phyloP scores from a whole-genome alignment of 768 basidiomycete species.

The Mycena crocata region DNA sequence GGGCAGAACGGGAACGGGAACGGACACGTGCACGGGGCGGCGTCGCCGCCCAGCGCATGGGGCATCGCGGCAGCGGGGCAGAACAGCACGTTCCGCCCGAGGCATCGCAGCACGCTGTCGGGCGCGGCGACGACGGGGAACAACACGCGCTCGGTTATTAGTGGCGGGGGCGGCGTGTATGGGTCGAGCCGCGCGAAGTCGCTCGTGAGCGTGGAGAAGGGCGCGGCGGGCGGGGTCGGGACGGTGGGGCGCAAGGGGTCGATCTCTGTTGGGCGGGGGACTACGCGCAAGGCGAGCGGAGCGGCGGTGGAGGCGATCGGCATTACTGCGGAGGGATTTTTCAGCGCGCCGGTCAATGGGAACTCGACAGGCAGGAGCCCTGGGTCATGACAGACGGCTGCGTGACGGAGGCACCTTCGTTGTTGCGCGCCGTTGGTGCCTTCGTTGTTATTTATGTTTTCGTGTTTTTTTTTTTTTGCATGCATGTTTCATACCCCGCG shows the following conservation, averaged over 20 bases:
- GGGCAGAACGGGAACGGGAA: slow-evolving; percentile 20
- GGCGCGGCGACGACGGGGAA: slow-evolving; percentile 38
- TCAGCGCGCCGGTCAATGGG: slow-evolving; percentile 67
- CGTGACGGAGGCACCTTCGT: no score
- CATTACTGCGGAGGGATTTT: slow-evolving; percentile 84
- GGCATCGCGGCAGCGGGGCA: slow-evolving; percentile 34
- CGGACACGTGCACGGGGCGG: no score
- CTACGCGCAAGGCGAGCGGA: slow-evolving; percentile 71
- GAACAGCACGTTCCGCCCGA: slow-evolving; percentile 47
- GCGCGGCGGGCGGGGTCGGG: slow-evolving; percentile 40
- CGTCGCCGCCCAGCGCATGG: slow-evolving; percentile 54
- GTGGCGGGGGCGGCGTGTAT: slow-evolving; percentile 31
- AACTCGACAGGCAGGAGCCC: slow-evolving; percentile 17
- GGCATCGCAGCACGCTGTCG: slow-evolving; percentile 52
- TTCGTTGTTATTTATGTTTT: not conserved
- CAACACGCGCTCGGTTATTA: slow-evolving; percentile 34
- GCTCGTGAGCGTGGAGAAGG: slow-evolving; percentile 74
- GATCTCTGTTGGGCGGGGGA: slow-evolving; percentile 74
- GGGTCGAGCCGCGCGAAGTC: slow-evolving; percentile 61
- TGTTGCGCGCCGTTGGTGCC: no score
- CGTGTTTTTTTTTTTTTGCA: not conserved
- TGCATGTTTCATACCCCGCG: slow-evolving; percentile 6
- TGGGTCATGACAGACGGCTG: slow-evolving; percentile 9
- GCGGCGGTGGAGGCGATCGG: slow-evolving; percentile 82
- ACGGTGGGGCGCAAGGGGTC: slow-evolving; percentile 60